Conservation (phyloP, 768 basidiomycete genomes). For the Lentinula raphanica region DNA sequence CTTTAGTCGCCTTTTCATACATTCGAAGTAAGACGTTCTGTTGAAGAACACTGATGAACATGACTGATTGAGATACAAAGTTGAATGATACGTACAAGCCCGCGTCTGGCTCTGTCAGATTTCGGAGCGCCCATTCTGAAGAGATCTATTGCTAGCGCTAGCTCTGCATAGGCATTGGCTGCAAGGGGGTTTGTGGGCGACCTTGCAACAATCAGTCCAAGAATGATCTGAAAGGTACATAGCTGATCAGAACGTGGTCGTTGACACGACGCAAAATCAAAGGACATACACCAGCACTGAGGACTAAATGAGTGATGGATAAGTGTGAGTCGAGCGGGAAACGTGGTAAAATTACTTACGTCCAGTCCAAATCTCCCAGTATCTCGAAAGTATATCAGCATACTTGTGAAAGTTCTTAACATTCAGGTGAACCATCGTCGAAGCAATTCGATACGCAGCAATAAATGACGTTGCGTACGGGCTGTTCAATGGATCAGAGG, state of each 20-base stretch:
- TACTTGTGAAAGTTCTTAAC: background rate
- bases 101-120: background rate
- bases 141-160: background rate
- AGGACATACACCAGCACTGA: background rate
- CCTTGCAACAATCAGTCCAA: background rate
- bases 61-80: background rate
- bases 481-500: constrained; percentile 38
- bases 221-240: background rate
- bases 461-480: constrained; percentile 44
- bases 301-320: background rate
- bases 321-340: too few species aligned
- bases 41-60: background rate
- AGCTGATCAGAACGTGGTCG: background rate
- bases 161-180: background rate
- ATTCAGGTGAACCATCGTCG: constrained; percentile 9
- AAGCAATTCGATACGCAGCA: constrained; percentile 42
- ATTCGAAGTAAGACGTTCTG: background rate
- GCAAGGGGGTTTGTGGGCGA: background rate
- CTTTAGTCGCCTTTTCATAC: background rate
- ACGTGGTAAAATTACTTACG: constrained; percentile 1
- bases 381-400: background rate
- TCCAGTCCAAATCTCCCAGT: background rate
- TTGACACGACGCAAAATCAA: background rate
- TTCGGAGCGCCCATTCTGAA: background rate
- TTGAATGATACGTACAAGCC: background rate